These are phyloP conservation scores for Malania oleifera DNA, from an alignment of 164 flowering plant species.

Conservation along the genomic window DNA sequence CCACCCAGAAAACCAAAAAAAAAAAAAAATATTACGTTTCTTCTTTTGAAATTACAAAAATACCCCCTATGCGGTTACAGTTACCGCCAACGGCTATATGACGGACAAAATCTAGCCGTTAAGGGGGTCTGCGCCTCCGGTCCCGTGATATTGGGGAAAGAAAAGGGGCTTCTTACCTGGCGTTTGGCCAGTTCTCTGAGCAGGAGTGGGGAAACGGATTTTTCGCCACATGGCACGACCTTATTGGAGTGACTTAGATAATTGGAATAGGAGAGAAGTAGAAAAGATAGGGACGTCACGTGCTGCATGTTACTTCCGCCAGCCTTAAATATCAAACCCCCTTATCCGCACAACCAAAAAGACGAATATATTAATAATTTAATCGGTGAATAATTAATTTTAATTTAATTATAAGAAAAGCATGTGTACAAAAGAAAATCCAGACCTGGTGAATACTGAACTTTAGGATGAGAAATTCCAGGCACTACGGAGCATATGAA, in stretches of 20 bases:
- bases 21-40: background rate
- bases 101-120: constrained; percentile 11
- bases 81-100: background rate
- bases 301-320: constrained; percentile 99
- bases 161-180: constrained; percentile 51
- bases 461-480: constrained; percentile 66
- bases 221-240: constrained; percentile 71
- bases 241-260: constrained; percentile 88
- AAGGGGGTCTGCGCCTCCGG: too few species aligned
- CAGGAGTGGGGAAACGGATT: constrained; percentile 52
- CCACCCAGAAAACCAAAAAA: background rate
- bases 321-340: constrained; percentile 83
- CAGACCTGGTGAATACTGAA: constrained; percentile 92
- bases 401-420: too few species aligned
- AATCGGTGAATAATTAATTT: too few species aligned
- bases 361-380: too few species aligned
- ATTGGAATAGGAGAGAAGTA: constrained; percentile 80
- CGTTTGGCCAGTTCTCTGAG: constrained; percentile 72
- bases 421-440: too few species aligned
- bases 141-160: background rate
- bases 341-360: constrained; percentile 27
- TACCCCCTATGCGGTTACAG: too few species aligned
- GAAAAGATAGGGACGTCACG: constrained; percentile 89
- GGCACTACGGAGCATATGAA: constrained; percentile 85
- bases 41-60: too few species aligned